phyloP scores from a whole-genome alignment of 2,329 filamentous ascomycete species.

The Ophiosphaerella herpotricha region DNA sequence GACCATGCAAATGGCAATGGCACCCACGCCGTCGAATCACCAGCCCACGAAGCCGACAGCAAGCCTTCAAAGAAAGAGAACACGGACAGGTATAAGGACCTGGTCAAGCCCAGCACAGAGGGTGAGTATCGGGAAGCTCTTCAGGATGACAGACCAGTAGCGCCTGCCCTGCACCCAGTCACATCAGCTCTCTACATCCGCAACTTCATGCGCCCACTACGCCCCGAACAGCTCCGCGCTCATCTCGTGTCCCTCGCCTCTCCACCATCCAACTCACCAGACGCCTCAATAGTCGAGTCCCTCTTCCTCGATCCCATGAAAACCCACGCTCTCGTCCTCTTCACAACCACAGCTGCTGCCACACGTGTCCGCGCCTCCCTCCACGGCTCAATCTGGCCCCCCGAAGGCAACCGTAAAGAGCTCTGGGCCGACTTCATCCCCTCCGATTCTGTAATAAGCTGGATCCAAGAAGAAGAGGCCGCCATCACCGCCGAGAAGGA shows the following conservation, averaged over 20 bases:
- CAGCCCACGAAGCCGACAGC: slow-evolving; percentile 8
- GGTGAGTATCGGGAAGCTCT: slow-evolving; percentile 17
- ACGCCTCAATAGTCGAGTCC: slow-evolving; percentile 62
- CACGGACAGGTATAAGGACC: slow-evolving; percentile 39
- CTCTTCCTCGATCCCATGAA: slow-evolving; percentile 85
- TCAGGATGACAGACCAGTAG: slow-evolving; percentile 37
- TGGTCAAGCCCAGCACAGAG: slow-evolving; percentile 27
- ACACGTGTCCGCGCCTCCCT: slow-evolving; percentile 75
- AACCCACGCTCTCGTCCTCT: slow-evolving; percentile 83
- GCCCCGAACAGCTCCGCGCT: slow-evolving; percentile 66
- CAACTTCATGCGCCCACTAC: slow-evolving; percentile 86
- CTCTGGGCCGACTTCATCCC: slow-evolving; percentile 92
- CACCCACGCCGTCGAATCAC: neutral
- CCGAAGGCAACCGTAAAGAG: slow-evolving; percentile 80
- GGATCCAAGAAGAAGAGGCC: slow-evolving; percentile 63
- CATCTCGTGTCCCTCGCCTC: slow-evolving; percentile 73
- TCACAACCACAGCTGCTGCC: slow-evolving; percentile 71
- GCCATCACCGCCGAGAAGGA: slow-evolving; percentile 36
- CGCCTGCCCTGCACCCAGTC: slow-evolving; percentile 48
- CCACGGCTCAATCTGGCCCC: slow-evolving; percentile 82
- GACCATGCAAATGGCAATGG: slow-evolving; percentile 1
- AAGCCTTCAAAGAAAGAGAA: slow-evolving; percentile 36
- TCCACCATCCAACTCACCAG: slow-evolving; percentile 54
- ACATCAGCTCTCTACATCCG: slow-evolving; percentile 74
- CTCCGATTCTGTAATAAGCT: slow-evolving; percentile 69